Conservation (phyloP, 805 yeast species). For the Wickerhamia fluorescens region DNA sequence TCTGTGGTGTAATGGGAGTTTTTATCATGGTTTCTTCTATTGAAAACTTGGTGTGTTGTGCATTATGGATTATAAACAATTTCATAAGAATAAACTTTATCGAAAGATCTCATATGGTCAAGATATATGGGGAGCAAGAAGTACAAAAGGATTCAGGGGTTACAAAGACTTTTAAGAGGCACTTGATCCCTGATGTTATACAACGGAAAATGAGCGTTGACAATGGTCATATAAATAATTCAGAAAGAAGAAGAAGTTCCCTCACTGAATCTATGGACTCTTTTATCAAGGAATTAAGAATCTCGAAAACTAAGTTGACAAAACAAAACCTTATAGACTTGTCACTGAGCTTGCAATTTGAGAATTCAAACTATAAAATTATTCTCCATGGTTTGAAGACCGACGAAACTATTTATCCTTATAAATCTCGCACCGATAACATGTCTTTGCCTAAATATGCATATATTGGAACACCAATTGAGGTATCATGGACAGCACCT, state of each 20-base stretch:
- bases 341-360: conserved; percentile 33
- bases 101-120: conserved; percentile 72
- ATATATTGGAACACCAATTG: conserved; percentile 46
- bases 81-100: conserved; percentile 64
- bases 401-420: conserved; percentile 1
- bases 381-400: conserved; percentile 14
- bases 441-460: conserved; percentile 9
- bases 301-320: conserved; percentile 24
- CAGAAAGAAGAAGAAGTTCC: conserved; percentile 21
- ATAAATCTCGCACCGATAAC: conserved; percentile 5
- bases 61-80: conserved; percentile 56
- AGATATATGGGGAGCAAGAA: conserved; percentile 61
- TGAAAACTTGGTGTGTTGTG: conserved; percentile 44
- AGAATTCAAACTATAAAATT: conserved; percentile 27
- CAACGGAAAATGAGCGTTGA: conserved; percentile 22
- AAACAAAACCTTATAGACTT: conserved; percentile 31
- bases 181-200: conserved; percentile 32
- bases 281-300: conserved; percentile 35
- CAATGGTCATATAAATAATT: conserved; percentile 4
- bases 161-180: conserved; percentile 38
- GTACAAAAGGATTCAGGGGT: conserved; percentile 49
- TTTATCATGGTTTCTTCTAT: conserved; percentile 51
- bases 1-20: conserved; percentile 76
- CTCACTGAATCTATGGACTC: conserved; percentile 41
- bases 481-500: conserved; percentile 50